Evolutionary conservation across 768 basidiomycete genomes (phyloP).

Genomic region (Collybia nuda): DNA sequence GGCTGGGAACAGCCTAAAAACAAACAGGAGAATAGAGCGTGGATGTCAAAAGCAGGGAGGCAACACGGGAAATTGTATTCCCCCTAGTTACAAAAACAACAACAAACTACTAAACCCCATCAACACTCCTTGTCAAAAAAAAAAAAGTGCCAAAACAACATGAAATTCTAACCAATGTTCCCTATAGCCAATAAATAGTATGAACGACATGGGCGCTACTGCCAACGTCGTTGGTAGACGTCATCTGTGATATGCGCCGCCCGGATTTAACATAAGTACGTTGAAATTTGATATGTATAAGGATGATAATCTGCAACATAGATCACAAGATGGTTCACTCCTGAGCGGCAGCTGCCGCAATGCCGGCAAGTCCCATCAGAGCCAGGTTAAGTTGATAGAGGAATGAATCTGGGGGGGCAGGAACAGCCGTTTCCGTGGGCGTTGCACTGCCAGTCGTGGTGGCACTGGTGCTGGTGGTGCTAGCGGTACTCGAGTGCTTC

Average conservation of each 20-base stretch:
- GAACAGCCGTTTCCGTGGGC: constrained; percentile 4
- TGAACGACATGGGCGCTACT: not conserved
- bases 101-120: constrained; percentile 9
- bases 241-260: no score
- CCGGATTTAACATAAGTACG: no score
- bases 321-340: no score
- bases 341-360: constrained; percentile 11
- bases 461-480: not conserved
- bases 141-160: not conserved
- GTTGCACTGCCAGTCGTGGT: constrained; percentile 6
- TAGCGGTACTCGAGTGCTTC: constrained; percentile 5
- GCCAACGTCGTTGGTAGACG: not conserved
- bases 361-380: constrained; percentile 10
- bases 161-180: not conserved
- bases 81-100: constrained; percentile 7
- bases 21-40: not conserved
- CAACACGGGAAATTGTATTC: not conserved
- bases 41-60: not conserved
- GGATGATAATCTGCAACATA: no score
- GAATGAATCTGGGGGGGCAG: constrained; percentile 14
- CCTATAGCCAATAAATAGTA: not conserved
- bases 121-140: not conserved
- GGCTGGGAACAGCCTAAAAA: constrained; percentile 7
- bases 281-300: no score
- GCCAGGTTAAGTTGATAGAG: constrained; percentile 8